phyloP scores from a whole-genome alignment of 371 early-diverging fungal species.

The Lichtheimia ornata region DNA sequence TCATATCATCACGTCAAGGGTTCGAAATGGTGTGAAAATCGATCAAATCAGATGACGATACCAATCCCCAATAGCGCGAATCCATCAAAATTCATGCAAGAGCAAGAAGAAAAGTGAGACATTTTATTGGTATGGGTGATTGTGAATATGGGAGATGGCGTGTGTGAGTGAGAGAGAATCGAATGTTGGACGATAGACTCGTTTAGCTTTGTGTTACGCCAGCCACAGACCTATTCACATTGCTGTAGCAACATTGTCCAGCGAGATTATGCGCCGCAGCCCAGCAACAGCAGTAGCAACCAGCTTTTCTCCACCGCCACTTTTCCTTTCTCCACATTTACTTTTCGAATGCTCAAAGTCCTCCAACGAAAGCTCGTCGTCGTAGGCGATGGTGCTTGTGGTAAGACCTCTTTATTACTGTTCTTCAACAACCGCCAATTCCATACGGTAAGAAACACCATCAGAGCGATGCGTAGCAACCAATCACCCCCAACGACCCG shows the following conservation, averaged over 20 bases:
- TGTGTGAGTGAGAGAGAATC: too few species aligned
- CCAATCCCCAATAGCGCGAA: too few species aligned
- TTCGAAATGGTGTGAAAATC: too few species aligned
- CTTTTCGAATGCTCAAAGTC: constrained; percentile 21
- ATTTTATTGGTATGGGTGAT: too few species aligned
- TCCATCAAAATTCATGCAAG: too few species aligned
- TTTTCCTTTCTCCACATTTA: constrained; percentile 1
- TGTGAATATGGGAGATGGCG: too few species aligned
- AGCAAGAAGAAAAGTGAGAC: too few species aligned
- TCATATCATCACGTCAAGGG: too few species aligned
- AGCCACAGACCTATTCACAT: constrained; percentile 3
- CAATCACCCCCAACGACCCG: background rate
- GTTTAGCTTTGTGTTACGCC: constrained; percentile 7
- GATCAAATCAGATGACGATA: too few species aligned
- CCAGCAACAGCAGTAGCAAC: background rate
- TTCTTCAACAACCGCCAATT: background rate
- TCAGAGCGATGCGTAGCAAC: background rate
- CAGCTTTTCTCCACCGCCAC: background rate
- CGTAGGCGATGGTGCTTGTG: constrained; percentile 69
- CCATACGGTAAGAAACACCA: background rate
- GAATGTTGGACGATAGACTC: background rate
- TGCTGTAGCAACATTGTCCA: too few species aligned
- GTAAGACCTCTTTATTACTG: constrained; percentile 54
- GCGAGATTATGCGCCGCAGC: background rate
- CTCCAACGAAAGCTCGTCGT: constrained; percentile 61